Evolutionary conservation across 331 rosid species (phyloP).

Genomic region (Pyrus hybrid): DNA sequence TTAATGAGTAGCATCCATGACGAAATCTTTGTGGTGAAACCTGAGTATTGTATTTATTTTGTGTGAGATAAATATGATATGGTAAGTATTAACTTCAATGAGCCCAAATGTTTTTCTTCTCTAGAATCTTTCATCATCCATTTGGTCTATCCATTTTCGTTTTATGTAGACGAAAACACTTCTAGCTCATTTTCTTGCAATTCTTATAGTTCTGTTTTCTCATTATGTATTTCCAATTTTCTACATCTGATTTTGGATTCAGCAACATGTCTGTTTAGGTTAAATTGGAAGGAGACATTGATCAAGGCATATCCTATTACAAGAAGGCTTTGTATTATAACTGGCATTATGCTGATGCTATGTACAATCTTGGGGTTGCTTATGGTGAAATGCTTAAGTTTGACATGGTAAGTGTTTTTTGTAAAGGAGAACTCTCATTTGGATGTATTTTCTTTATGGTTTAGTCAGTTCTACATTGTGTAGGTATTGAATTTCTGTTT

Average conservation of each 20-base stretch:
- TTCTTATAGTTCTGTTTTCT: background rate
- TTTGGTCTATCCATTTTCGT: background rate
- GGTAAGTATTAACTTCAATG: background rate
- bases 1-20: background rate
- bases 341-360: conserved; percentile 99
- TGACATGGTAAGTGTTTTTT: conserved; percentile 62
- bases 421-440: background rate
- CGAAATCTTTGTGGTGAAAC: background rate
- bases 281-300: conserved; percentile 92
- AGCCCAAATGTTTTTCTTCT: background rate
- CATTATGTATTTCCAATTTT: background rate
- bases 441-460: conserved; percentile 11
- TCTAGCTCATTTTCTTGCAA: background rate
- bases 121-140: background rate
- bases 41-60: background rate
- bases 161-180: background rate
- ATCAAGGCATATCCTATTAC: conserved; percentile 79
- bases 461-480: background rate
- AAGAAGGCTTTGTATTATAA: conserved; percentile 89
- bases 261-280: conserved; percentile 40
- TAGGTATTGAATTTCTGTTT: conserved; percentile 9
- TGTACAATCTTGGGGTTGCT: conserved; percentile 99
- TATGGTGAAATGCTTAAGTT: conserved; percentile 99
- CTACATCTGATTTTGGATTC: conserved; percentile 19
- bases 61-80: background rate